phyloP scores from a whole-genome alignment of 2,329 filamentous ascomycete genomes.

The Lomentospora prolificans region DNA sequence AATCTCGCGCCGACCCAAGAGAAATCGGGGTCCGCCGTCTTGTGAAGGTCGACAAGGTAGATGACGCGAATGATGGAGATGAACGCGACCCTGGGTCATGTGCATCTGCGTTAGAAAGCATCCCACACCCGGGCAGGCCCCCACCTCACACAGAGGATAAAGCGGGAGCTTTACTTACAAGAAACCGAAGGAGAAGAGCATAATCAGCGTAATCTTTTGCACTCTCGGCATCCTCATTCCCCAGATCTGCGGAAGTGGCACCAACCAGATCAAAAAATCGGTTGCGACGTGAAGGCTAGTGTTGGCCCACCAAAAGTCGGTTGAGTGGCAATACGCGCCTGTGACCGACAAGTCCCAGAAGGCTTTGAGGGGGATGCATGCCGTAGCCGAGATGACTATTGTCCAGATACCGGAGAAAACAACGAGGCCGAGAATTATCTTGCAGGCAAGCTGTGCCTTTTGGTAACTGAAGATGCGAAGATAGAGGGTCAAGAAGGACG shows the following conservation, averaged over 20 bases:
- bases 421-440: background rate
- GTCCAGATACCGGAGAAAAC: background rate
- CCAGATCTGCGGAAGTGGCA: constrained; percentile 9
- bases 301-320: background rate
- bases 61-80: constrained; percentile 3
- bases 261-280: constrained; percentile 9
- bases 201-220: constrained; percentile 9
- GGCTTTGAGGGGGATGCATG: background rate
- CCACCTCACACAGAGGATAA: too few species aligned
- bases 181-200: constrained; percentile 10
- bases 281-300: constrained; percentile 10
- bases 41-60: background rate
- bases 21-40: background rate
- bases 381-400: background rate
- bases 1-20: background rate
- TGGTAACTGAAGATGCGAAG: background rate
- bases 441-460: background rate
- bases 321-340: background rate
- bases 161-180: constrained; percentile 6
- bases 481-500: background rate
- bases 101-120: background rate
- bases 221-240: constrained; percentile 8
- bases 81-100: background rate
- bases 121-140: too few species aligned
- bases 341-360: background rate